Evolutionary conservation across 1,284 basidiomycete species (phyloP).

Genomic region (Sphagnurus paluster): DNA sequence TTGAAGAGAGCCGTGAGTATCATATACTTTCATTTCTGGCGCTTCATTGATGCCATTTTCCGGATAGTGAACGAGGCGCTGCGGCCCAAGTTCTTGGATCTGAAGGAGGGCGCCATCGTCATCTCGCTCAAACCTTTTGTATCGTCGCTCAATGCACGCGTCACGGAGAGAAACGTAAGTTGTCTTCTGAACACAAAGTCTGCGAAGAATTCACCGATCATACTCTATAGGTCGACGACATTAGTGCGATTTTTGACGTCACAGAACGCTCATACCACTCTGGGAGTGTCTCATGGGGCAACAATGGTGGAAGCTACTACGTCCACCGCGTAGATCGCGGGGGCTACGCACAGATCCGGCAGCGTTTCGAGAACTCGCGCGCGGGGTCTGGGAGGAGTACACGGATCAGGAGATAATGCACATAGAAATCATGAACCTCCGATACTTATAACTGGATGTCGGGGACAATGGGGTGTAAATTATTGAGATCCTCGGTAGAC

Average conservation of each 20-base stretch:
- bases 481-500: background rate
- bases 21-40: constrained; percentile 2
- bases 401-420: constrained; percentile 14
- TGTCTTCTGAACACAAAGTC: too few species aligned
- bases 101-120: constrained; percentile 79
- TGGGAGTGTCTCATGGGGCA: constrained; percentile 76
- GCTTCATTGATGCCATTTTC: constrained; percentile 4
- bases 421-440: too few species aligned
- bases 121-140: constrained; percentile 76
- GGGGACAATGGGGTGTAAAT: background rate
- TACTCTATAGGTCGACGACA: constrained; percentile 62
- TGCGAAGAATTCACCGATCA: too few species aligned
- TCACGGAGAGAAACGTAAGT: constrained; percentile 73
- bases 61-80: constrained; percentile 69
- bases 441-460: too few species aligned
- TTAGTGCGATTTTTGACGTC: constrained; percentile 74
- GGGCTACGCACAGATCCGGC: constrained; percentile 60
- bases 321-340: constrained; percentile 72
- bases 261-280: constrained; percentile 64
- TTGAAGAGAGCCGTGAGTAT: constrained; percentile 62
- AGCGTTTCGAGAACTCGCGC: constrained; percentile 49
- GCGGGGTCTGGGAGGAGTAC: constrained; percentile 18
- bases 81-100: constrained; percentile 71
- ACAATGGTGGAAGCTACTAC: constrained; percentile 66
- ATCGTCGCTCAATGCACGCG: constrained; percentile 56